Conservation (phyloP, 2,329 filamentous ascomycete species). For the Alternaria burnsii region DNA sequence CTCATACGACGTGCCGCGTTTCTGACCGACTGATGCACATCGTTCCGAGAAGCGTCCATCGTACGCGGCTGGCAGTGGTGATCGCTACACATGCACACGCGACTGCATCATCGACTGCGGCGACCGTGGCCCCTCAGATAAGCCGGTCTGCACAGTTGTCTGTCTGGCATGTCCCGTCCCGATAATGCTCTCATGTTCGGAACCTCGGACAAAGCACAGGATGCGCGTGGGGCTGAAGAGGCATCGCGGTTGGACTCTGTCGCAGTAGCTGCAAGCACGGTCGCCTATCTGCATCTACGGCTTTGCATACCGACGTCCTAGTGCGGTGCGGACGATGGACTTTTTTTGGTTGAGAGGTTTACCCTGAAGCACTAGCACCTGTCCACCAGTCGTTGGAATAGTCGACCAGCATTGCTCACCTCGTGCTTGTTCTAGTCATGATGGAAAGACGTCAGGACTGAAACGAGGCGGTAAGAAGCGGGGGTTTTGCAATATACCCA, state of each 20-base stretch:
- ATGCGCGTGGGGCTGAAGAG: conserved; percentile 25
- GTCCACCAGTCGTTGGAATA: neutral
- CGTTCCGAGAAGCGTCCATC: conserved; percentile 1
- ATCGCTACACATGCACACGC: conserved; percentile 12
- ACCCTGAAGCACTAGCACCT: conserved; percentile 8
- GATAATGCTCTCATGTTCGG: conserved; percentile 8
- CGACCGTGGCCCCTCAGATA: conserved; percentile 13
- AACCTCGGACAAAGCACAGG: conserved; percentile 18
- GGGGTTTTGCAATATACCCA: conserved; percentile 16
- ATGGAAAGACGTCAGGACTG: conserved; percentile 14
- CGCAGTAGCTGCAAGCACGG: conserved; percentile 17
- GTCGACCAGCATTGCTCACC: neutral
- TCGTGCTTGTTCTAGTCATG: neutral
- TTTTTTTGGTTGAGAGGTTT: conserved; percentile 13
- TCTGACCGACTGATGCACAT: conserved; percentile 4
- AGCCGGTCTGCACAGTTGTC: conserved; percentile 9
- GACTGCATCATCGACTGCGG: neutral
- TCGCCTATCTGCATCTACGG: conserved; percentile 8
- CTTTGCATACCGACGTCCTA: conserved; percentile 13
- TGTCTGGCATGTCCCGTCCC: conserved; percentile 5
- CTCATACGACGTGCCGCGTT: neutral
- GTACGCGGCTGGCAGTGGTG: conserved; percentile 2
- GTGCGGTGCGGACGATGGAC: conserved; percentile 8
- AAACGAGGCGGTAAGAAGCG: conserved; percentile 17
- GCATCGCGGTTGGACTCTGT: conserved; percentile 26